These are phyloP conservation scores for Gaeumannomyces sp. DNA, from an alignment of 2,329 filamentous ascomycete species.

Conservation along the genomic window DNA sequence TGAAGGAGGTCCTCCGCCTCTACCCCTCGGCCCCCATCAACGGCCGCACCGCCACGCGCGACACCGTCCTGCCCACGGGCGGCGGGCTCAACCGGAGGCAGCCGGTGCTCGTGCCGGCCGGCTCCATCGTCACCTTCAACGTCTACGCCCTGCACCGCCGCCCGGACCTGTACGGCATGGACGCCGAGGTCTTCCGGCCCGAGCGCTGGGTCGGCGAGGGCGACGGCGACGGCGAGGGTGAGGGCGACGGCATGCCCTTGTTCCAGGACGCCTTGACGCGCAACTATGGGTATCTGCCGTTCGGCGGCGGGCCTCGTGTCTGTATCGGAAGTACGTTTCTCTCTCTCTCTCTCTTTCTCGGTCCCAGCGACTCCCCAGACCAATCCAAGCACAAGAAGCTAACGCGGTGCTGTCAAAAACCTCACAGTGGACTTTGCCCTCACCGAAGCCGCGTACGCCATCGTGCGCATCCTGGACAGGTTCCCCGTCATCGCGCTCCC, in stretches of 20 bases:
- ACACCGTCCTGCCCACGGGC: conserved; percentile 38
- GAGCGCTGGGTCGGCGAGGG: conserved; percentile 11
- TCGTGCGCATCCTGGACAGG: conserved; percentile 6
- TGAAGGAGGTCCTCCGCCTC: conserved; percentile 20
- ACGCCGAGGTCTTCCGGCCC: conserved; percentile 12
- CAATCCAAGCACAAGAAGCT: not conserved
- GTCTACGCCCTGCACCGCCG: conserved; percentile 28
- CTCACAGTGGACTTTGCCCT: conserved; percentile 5
- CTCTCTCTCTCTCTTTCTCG: not conserved
- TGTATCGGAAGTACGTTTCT: conserved; percentile 6
- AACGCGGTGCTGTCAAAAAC: not conserved
- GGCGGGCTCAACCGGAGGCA: conserved; percentile 36
- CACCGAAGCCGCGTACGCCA: conserved; percentile 6
- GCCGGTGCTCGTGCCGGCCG: conserved; percentile 38
- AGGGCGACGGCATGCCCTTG: not conserved
- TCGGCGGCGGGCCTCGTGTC: conserved; percentile 11
- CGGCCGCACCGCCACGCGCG: conserved; percentile 12
- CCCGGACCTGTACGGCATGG: conserved; percentile 11
- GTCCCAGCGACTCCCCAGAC: not conserved
- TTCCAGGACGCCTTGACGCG: not conserved
- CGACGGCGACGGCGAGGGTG: conserved; percentile 3
- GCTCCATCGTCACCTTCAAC: conserved; percentile 30
- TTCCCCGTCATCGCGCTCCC: conserved; percentile 2
- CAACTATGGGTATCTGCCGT: conserved; percentile 12
- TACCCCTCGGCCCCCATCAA: conserved; percentile 17